Evolutionary conservation across 768 basidiomycete species (phyloP).

Genomic region (Mycena sanguinolenta): DNA sequence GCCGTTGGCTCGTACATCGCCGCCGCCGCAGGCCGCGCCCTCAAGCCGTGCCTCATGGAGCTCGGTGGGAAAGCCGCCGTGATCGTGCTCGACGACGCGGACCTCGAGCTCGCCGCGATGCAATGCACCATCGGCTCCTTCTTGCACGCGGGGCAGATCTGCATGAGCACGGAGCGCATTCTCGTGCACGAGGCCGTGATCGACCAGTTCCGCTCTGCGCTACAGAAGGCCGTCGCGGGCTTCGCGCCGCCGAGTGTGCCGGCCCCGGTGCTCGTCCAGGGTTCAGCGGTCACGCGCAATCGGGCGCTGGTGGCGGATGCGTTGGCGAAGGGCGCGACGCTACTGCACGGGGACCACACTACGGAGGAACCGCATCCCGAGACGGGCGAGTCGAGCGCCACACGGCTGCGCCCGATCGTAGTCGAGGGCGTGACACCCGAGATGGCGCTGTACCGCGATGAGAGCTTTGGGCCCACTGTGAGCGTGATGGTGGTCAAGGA

Average conservation of each 20-base stretch:
- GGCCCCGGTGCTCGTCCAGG: constrained; percentile 29
- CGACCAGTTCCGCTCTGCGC: constrained; percentile 67
- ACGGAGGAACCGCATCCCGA: constrained; percentile 31
- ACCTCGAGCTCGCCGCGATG: constrained; percentile 62
- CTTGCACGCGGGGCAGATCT: constrained; percentile 76
- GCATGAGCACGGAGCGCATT: constrained; percentile 77
- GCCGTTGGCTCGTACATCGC: constrained; percentile 69
- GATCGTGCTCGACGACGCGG: constrained; percentile 64
- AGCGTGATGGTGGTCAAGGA: constrained; percentile 27
- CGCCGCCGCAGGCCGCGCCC: constrained; percentile 70
- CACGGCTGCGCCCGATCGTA: constrained; percentile 26
- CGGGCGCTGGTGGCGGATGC: constrained; percentile 31
- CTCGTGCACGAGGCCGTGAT: constrained; percentile 74
- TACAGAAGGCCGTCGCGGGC: constrained; percentile 60
- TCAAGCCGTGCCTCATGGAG: constrained; percentile 73
- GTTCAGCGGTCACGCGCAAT: constrained; percentile 24
- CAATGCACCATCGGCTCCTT: constrained; percentile 68
- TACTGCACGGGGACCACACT: constrained; percentile 29
- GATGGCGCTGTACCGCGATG: constrained; percentile 32
- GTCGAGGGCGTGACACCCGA: constrained; percentile 34
- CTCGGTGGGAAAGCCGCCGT: constrained; percentile 66
- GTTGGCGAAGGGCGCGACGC: constrained; percentile 30
- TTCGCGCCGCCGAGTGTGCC: constrained; percentile 14
- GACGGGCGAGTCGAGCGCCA: constrained; percentile 25
- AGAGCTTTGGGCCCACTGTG: constrained; percentile 37